Evolutionary conservation across 441 rosid species (phyloP), one percentile per base, ranked within the genome.

Genomic region (Iberis amara): DNA sequence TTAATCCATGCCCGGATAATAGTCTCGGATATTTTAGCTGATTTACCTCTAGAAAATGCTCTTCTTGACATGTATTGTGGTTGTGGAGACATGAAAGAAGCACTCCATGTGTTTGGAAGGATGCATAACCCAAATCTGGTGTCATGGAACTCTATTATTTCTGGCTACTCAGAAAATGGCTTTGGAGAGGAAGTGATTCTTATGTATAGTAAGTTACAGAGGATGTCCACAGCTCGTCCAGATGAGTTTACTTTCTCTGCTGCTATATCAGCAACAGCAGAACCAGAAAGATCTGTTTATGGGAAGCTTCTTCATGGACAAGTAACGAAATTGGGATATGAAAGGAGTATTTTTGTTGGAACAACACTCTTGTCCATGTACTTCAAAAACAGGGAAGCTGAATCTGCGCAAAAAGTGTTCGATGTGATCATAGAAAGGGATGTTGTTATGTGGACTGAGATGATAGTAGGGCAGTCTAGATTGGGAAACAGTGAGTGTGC

Each of bases 401-500:
- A 74, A 54, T 75, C 86, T 52, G 89, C 94, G 26, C 41, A 55
- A 44, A 52, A 52, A 33, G 70, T 80, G 65, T 88, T 83, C 59
- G 41, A 39, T 64, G 66, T 47, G 57, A 69, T 78, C 21, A 41
- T 51, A 2, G 76, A 76, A 47, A 91, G 69, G 67, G 98, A 91
- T 67, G 38, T 78, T 39, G 81, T 88, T 71, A 76, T 88, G 10
- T 88, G 96, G 96, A 91, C 96, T 39, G 94, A 85, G 78, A 88
- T 91, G 85, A 76, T 91, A 26, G 71, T 80, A 55, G 89, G 89
- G 21, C 76, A 83, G 53, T 75, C 89, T 8, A 80, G 83, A 74
- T 28, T 80, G 56, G 95, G 79, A 32, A 82, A 82, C 61, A 76
- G 78, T 4, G 83, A 72, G 62, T 42, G 39, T 21, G 86, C 91